A percentile compares a stretch with the other conserved stretches of the same genome.
Conservation (phyloP, 345 rosid species). For the Eucalyptus sp. region DNA sequence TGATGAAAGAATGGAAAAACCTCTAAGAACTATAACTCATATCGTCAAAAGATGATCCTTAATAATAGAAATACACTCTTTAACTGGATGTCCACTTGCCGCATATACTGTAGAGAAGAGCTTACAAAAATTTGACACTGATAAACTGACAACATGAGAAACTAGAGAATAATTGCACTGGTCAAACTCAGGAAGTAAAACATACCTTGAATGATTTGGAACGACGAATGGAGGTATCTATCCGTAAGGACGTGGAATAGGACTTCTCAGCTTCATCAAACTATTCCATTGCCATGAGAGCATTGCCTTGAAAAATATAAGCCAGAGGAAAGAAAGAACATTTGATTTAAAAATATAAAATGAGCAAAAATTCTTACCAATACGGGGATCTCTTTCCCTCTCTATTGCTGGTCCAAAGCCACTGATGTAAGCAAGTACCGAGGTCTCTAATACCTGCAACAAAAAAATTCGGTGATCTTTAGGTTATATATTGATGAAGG, state of each 20-base stretch:
- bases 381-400: background rate
- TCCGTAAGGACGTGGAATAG: conserved; percentile 38
- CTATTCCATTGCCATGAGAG: conserved; percentile 40
- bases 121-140: background rate
- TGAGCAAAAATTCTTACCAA: background rate
- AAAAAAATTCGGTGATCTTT: too few species aligned
- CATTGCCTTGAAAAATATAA: conserved; percentile 68
- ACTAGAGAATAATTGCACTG: background rate
- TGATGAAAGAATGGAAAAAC: background rate
- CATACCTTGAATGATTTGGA: conserved; percentile 65
- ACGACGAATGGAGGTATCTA: conserved; percentile 60
- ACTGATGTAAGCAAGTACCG: background rate
- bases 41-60: background rate
- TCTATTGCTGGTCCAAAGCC: background rate
- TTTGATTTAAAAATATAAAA: background rate
- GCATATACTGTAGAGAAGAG: background rate
- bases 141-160: background rate
- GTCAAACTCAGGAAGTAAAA: background rate
- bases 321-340: conserved; percentile 8
- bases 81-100: background rate
- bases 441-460: background rate
- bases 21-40: background rate
- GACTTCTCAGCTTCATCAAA: conserved; percentile 64
- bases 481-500: too few species aligned
- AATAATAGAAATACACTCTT: background rate